Evolutionary conservation across 176 grass and related monocot species (phyloP).

Genomic region (Carex littledalei): DNA sequence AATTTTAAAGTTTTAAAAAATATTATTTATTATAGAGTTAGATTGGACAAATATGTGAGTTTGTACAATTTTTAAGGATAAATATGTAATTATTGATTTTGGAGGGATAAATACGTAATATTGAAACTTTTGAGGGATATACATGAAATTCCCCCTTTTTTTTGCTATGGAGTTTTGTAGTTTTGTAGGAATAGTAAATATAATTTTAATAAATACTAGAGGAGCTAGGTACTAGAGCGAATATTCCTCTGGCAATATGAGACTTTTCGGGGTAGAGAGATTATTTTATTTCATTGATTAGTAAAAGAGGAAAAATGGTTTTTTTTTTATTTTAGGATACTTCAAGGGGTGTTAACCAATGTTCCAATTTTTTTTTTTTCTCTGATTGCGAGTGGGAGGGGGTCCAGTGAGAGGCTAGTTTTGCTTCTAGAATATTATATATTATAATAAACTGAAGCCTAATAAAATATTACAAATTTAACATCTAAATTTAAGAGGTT

Average conservation of each 20-base stretch:
- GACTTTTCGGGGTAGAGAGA: neutral
- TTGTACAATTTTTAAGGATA: no score
- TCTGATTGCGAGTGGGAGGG: neutral
- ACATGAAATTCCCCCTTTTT: neutral
- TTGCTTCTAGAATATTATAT: slow-evolving; percentile 17
- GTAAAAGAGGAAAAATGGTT: neutral
- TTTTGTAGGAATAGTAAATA: neutral
- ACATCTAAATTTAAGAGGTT: slow-evolving; percentile 20
- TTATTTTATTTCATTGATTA: neutral
- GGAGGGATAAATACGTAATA: no score
- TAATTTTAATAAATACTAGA: neutral
- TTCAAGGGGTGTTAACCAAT: neutral
- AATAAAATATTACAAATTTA: slow-evolving; percentile 11
- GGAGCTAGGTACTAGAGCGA: neutral
- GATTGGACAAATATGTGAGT: no score
- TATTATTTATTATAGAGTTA: no score
- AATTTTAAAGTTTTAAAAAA: no score
- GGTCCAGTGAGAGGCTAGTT: neutral
- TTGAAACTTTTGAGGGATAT: no score
- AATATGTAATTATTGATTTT: no score
- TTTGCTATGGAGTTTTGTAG: neutral
- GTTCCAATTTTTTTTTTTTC: neutral
- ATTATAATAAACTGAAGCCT: slow-evolving; percentile 1
- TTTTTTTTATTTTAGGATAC: neutral
- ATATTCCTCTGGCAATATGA: neutral